phyloP scores from a whole-genome alignment of 345 rosid genomes.

The Clarkia xantiana region DNA sequence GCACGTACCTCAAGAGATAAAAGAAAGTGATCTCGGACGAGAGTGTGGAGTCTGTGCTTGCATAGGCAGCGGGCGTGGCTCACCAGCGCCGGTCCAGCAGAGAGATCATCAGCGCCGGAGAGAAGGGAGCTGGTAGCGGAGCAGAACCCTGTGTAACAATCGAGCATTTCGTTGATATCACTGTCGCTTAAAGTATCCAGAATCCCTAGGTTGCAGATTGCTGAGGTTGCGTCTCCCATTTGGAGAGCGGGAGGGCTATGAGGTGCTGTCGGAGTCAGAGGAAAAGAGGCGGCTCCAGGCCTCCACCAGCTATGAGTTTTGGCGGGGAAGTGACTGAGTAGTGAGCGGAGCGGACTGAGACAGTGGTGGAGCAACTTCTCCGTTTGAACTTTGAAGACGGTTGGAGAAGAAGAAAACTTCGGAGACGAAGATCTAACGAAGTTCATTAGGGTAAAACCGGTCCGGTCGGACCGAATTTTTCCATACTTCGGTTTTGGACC shows the following conservation, averaged over 20 bases:
- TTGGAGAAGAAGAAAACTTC: too few species aligned
- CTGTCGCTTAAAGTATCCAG: conserved; percentile 36
- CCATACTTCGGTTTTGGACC: too few species aligned
- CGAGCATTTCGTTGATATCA: conserved; percentile 38
- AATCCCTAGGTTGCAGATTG: conserved; percentile 29
- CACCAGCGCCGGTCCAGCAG: conserved; percentile 28
- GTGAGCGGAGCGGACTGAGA: too few species aligned
- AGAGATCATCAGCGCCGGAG: conserved; percentile 25
- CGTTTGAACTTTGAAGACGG: too few species aligned
- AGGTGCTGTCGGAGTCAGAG: not conserved
- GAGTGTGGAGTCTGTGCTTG: conserved; percentile 54
- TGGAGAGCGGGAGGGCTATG: not conserved
- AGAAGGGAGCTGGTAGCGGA: conserved; percentile 43
- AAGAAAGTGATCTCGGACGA: conserved; percentile 63
- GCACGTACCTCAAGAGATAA: conserved; percentile 46
- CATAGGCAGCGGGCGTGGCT: conserved; percentile 47
- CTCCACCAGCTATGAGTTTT: too few species aligned
- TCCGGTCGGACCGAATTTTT: too few species aligned
- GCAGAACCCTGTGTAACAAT: conserved; percentile 47
- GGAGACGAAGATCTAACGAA: too few species aligned
- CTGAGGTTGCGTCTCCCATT: conserved; percentile 6
- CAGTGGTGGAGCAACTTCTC: too few species aligned
- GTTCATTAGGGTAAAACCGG: too few species aligned
- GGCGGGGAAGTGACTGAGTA: too few species aligned
- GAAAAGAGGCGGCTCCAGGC: not conserved